A percentile compares a stretch with the other conserved stretches of the same genome.
phyloP scores from a whole-genome alignment of 352 stramenopile genomes.

The Phytophthora litchii region DNA sequence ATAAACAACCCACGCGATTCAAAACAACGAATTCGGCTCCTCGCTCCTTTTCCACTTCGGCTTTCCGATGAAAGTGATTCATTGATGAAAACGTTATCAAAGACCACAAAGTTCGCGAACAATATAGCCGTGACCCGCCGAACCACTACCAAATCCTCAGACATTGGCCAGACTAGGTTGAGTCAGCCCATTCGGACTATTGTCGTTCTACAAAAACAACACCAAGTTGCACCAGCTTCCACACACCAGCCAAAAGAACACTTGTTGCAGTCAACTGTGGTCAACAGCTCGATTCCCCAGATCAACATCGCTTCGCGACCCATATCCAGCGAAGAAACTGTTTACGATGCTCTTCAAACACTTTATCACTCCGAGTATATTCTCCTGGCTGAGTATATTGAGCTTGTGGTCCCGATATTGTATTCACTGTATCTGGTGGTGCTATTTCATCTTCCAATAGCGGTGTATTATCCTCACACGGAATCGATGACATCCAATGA shows the following conservation, averaged over 20 bases:
- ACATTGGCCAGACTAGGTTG: not conserved
- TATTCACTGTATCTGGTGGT: conserved; percentile 20
- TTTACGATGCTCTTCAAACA: conserved; percentile 8
- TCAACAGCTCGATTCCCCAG: not conserved
- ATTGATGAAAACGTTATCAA: not conserved
- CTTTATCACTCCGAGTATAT: conserved; percentile 37
- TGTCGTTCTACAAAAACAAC: not conserved
- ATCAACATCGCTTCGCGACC: not conserved
- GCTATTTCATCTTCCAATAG: conserved; percentile 25
- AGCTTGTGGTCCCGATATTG: conserved; percentile 30
- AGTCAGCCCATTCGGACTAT: not conserved
- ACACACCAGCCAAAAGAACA: not conserved
- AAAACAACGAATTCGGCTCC: conserved; percentile 8
- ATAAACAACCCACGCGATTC: not conserved
- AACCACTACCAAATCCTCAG: not conserved
- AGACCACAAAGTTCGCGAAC: not conserved
- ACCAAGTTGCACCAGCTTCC: not conserved
- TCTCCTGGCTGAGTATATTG: conserved; percentile 33
- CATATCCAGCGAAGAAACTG: not conserved
- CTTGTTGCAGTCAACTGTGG: not conserved
- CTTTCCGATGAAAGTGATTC: conserved; percentile 8
- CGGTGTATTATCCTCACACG: conserved; percentile 28
- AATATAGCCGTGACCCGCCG: not conserved
- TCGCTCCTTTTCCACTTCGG: conserved; percentile 7
- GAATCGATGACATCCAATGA: not conserved